These are phyloP conservation scores for Xylariaceae sp. DNA, from an alignment of 2,329 filamentous ascomycete species.

Conservation along the genomic window DNA sequence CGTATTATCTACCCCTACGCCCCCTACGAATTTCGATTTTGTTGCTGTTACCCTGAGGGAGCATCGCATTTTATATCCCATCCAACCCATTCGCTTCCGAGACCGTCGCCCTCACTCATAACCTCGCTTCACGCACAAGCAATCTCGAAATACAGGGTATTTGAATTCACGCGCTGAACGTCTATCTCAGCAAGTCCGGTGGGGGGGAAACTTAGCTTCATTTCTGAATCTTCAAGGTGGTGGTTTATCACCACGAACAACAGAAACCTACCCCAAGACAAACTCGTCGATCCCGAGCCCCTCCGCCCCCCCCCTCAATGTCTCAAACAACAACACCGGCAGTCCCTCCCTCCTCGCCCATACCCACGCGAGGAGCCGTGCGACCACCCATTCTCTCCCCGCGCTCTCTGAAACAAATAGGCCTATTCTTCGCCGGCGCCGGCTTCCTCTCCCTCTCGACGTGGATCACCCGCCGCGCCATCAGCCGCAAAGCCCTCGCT, in stretches of 20 bases:
- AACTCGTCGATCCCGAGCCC: no score
- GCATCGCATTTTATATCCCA: background rate
- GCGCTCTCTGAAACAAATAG: slow-evolving; percentile 56
- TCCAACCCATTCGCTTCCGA: background rate
- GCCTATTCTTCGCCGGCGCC: slow-evolving; percentile 68
- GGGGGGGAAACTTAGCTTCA: background rate
- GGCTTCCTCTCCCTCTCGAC: slow-evolving; percentile 69
- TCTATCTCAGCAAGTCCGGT: background rate
- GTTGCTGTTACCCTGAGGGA: background rate
- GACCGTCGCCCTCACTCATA: background rate
- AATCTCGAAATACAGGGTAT: background rate
- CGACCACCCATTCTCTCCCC: slow-evolving; percentile 34
- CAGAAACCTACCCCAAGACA: no score
- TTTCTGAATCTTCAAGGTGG: no score
- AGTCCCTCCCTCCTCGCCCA: background rate
- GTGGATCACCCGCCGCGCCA: slow-evolving; percentile 63
- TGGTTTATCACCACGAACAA: no score
- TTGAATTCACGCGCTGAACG: background rate
- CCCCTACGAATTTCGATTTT: background rate
- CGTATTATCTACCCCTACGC: background rate
- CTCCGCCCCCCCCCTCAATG: background rate
- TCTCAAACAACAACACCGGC: background rate
- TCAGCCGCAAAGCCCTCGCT: slow-evolving; percentile 56
- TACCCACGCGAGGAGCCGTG: slow-evolving; percentile 8
- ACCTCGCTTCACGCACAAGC: background rate